Percentiles rank a stretch among this genome's conserved stretches.
Evolutionary conservation across 1,284 basidiomycete genomes (phyloP).

Genomic region (Fistulinella staudtii): DNA sequence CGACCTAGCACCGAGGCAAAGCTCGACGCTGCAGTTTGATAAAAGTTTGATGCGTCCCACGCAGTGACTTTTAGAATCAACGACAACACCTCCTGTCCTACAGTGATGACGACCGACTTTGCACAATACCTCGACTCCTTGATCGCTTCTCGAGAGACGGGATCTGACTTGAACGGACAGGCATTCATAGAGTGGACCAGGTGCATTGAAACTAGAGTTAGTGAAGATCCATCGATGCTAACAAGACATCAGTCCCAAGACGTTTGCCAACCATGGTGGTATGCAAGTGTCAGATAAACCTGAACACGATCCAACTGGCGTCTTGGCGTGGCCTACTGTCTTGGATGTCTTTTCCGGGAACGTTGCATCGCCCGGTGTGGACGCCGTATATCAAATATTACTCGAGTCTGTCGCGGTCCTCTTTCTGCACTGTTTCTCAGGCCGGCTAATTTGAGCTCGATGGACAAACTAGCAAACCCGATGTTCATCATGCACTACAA

Average conservation of each 20-base stretch:
- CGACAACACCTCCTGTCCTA: neutral
- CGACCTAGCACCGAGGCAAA: too few relatives aligned
- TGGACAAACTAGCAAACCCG: conserved; percentile 14
- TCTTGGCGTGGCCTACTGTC: conserved; percentile 26
- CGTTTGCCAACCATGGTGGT: conserved; percentile 15
- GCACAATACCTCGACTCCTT: conserved; percentile 23
- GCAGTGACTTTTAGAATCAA: neutral
- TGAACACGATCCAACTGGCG: conserved; percentile 15
- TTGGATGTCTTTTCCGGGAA: conserved; percentile 24
- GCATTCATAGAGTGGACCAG: conserved; percentile 25
- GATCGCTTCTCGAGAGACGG: conserved; percentile 10
- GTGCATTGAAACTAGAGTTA: conserved; percentile 10
- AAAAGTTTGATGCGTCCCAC: conserved; percentile 9
- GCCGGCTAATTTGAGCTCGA: conserved; percentile 3
- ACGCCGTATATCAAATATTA: conserved; percentile 13
- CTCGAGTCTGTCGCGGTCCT: conserved; percentile 21
- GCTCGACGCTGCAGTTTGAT: too few relatives aligned
- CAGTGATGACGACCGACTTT: conserved; percentile 20
- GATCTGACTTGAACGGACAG: conserved; percentile 15
- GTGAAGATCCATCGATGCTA: conserved; percentile 13
- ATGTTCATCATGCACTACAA: conserved; percentile 9
- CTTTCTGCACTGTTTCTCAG: neutral
- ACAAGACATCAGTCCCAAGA: conserved; percentile 18
- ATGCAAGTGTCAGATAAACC: conserved; percentile 1
- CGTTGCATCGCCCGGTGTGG: neutral